A percentile compares a stretch with the other conserved stretches of the same genome.
Evolutionary conservation across 257 asterid genomes (phyloP).

Genomic region (Gardenia jasminoides): DNA sequence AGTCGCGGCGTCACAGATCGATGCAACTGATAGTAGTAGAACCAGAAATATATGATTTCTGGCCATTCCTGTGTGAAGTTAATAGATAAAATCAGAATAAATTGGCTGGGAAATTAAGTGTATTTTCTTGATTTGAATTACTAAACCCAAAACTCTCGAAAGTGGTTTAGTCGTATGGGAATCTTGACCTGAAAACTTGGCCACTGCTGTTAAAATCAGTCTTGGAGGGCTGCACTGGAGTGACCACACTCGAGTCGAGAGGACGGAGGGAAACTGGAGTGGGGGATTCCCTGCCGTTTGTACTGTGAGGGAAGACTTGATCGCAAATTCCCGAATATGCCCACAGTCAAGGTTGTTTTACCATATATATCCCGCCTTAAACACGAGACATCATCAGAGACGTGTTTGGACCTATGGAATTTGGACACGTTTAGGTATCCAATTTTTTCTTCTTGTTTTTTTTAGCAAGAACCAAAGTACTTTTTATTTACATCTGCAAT

Average conservation of each 20-base stretch:
- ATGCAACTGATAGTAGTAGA: slow-evolving; percentile 33
- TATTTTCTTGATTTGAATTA: background rate
- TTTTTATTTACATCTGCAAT: no score
- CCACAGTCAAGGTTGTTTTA: background rate
- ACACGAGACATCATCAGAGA: background rate
- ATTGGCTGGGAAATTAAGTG: background rate
- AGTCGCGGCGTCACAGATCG: slow-evolving; percentile 62
- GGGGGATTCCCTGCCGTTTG: background rate
- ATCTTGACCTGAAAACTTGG: background rate
- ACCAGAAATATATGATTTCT: slow-evolving; percentile 50
- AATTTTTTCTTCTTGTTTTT: no score
- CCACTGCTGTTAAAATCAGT: background rate
- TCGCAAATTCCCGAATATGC: slow-evolving; percentile 6
- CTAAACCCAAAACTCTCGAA: background rate
- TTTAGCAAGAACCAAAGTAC: no score
- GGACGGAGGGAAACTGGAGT: background rate
- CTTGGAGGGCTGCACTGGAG: slow-evolving; percentile 27
- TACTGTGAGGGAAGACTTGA: slow-evolving; percentile 4
- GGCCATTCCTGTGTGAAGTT: slow-evolving; percentile 47
- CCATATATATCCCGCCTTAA: background rate
- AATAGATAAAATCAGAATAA: background rate
- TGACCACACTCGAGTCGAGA: slow-evolving; percentile 8
- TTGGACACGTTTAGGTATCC: background rate
- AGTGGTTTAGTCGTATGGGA: background rate
- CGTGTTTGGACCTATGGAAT: slow-evolving; percentile 12